These are phyloP conservation scores for Penicillium sp. DNA, from an alignment of 2,329 filamentous ascomycete genomes.

Conservation along the genomic window DNA sequence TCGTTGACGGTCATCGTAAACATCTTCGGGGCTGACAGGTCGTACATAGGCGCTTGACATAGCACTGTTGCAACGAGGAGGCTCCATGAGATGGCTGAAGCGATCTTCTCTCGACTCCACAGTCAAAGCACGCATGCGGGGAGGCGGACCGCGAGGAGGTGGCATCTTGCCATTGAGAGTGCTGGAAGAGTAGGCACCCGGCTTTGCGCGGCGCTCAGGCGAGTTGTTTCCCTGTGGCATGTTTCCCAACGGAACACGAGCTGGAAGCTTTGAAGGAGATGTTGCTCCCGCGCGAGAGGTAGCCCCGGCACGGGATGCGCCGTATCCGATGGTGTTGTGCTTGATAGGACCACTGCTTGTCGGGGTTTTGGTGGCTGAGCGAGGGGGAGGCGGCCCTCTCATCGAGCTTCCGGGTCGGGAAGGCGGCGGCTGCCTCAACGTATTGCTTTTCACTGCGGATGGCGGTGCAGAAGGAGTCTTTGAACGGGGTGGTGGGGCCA, in stretches of 20 bases:
- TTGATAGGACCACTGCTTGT: conserved; percentile 44
- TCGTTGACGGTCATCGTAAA: conserved; percentile 71
- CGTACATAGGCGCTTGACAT: conserved; percentile 56
- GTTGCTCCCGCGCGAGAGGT: conserved; percentile 38
- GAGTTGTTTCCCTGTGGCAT: conserved; percentile 67
- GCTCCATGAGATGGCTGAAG: conserved; percentile 35
- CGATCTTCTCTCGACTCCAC: conserved; percentile 51
- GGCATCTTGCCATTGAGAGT: conserved; percentile 53
- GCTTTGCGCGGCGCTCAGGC: conserved; percentile 66
- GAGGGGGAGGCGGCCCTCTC: conserved; percentile 44
- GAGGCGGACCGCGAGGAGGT: conserved; percentile 66
- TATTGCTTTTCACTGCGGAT: conserved; percentile 28
- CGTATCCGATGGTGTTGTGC: conserved; percentile 39
- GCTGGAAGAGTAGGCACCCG: conserved; percentile 44
- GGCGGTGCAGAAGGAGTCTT: conserved; percentile 47
- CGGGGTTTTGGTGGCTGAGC: conserved; percentile 51
- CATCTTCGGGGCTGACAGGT: conserved; percentile 72
- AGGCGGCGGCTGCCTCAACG: conserved; percentile 29
- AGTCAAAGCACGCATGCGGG: conserved; percentile 87
- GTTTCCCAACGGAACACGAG: conserved; percentile 49
- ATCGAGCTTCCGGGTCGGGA: conserved; percentile 38
- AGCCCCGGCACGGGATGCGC: conserved; percentile 28
- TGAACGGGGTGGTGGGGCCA: conserved; percentile 60
- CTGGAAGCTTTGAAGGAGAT: conserved; percentile 53
- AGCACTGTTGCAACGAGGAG: conserved; percentile 56